Conservation (phyloP, 1,284 basidiomycete genomes). For the Cutaneotrichosporon sp. region DNA sequence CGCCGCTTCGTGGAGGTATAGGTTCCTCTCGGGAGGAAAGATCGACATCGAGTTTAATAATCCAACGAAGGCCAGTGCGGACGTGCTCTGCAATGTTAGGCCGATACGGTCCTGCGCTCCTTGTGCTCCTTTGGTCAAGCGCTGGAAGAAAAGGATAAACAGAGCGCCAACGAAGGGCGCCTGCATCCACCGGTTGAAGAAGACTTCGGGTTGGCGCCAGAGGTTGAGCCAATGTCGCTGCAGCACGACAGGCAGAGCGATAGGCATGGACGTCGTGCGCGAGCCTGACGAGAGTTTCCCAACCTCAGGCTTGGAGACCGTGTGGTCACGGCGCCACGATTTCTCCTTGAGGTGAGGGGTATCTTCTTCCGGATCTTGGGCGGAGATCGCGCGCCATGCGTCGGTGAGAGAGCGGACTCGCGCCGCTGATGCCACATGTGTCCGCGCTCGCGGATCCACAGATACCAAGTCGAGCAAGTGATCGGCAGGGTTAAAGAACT, state of each 20-base stretch:
- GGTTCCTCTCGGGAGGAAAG: constrained; percentile 53
- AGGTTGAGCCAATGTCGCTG: constrained; percentile 52
- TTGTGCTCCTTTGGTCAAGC: constrained; percentile 47
- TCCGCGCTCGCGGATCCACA: constrained; percentile 41
- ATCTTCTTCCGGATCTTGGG: constrained; percentile 22
- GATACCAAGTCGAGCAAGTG: constrained; percentile 54
- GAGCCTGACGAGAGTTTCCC: constrained; percentile 21
- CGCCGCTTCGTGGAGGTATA: constrained; percentile 54
- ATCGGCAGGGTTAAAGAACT: constrained; percentile 53
- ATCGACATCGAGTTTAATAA: constrained; percentile 54
- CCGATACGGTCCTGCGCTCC: constrained; percentile 55
- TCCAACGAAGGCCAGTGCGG: constrained; percentile 49
- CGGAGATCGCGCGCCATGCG: constrained; percentile 20
- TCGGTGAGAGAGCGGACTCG: constrained; percentile 32
- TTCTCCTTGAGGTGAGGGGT: background rate
- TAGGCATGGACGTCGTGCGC: constrained; percentile 45
- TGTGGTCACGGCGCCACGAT: background rate
- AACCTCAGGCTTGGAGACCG: background rate
- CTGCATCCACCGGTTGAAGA: constrained; percentile 52
- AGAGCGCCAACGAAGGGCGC: constrained; percentile 49
- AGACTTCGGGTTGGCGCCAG: constrained; percentile 50
- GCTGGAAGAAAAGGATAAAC: constrained; percentile 54
- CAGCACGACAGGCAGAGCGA: constrained; percentile 52
- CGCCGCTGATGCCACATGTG: constrained; percentile 26
- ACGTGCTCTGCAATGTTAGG: constrained; percentile 43